Percentiles rank a stretch among this genome's conserved stretches.
phyloP scores from a whole-genome alignment of 495 filamentous ascomycete genomes.

The Evernia prunastri region DNA sequence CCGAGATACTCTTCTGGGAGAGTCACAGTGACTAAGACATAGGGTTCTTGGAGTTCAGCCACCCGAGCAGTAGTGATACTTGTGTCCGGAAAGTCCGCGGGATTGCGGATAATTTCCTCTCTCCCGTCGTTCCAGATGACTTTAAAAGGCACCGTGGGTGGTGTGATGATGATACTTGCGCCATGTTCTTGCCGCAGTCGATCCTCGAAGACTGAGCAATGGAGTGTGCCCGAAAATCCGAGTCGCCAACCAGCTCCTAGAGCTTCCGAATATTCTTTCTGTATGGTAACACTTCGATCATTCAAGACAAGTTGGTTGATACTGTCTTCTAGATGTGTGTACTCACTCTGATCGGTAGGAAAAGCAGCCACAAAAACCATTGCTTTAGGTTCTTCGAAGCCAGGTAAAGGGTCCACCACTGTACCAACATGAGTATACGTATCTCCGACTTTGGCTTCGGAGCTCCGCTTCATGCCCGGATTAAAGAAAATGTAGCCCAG shows the following conservation, averaged over 20 bases:
- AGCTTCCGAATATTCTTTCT: conserved; percentile 90
- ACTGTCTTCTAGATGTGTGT: conserved; percentile 83
- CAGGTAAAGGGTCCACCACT: conserved; percentile 79
- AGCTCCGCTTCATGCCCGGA: conserved; percentile 91
- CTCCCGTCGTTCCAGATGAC: conserved; percentile 67
- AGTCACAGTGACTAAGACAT: conserved; percentile 78
- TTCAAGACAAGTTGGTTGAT: conserved; percentile 92
- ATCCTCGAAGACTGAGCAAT: conserved; percentile 97
- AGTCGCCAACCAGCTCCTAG: conserved; percentile 90
- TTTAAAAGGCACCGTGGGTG: conserved; percentile 88
- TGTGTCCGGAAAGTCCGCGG: conserved; percentile 74
- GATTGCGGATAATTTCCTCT: conserved; percentile 72
- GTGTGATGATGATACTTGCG: conserved; percentile 92
- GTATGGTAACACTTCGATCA: conserved; percentile 86
- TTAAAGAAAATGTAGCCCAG: conserved; percentile 97
- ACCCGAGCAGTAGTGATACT: conserved; percentile 55
- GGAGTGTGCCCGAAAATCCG: conserved; percentile 91
- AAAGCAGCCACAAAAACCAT: conserved; percentile 99
- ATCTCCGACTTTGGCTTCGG: conserved; percentile 93
- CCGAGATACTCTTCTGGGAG: conserved; percentile 91
- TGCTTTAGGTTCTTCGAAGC: conserved; percentile 94
- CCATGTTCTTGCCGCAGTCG: conserved; percentile 93
- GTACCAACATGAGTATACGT: conserved; percentile 83
- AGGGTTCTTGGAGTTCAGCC: conserved; percentile 72
- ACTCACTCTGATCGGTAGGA: conserved; percentile 81